Evolutionary conservation across 2,329 filamentous ascomycete genomes (phyloP), one percentile per base, ranked within the genome.

Genomic region (Monosporascus sp.): DNA sequence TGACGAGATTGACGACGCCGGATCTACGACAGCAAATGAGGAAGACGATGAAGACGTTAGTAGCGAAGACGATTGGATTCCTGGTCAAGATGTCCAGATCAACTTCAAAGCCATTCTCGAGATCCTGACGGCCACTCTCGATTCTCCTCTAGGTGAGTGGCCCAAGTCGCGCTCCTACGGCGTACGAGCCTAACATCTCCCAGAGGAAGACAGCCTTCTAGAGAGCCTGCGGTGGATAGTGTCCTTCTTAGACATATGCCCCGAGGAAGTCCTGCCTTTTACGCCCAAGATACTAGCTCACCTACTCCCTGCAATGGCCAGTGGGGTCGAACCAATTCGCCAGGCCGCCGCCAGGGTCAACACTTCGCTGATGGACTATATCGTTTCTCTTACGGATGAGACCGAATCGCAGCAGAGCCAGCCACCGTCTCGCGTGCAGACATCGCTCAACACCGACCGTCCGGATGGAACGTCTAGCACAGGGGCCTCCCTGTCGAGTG

Each of bases 191-290:
- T 65, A 54, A 64, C 51, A 51, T n/a, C 20, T 37, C 17, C 60
- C 67, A 86, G 92, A 97, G 68, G 91, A 97, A 68, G 90, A 96
- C 65, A 92, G 95, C 59, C 82, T 97, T 45, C 79, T 97, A 40
- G 95, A 96, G 51, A 91, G 92, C 3, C 77, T 99, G 27, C 84
- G 91, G 57, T 99, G 94, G 94, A 91, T 99, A 59, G 91, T 97
- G 60, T 89, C 88, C 55, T 97, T 99, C 68, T 88, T 99, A 61
- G 92, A 97, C 58, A 97, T 99, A 46, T 97, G 92, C 63, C 93
- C 94, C 0, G 94, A 97, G 67, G 94, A 99, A 65, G 95, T 99
- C 4, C 79, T 99, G 43, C 89, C 89, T 4, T 97, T 97, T 69
- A 94, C 96, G 1, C 95, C 95, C 22, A 89, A 91, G 61, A 86